phyloP scores from a whole-genome alignment of 805 yeast genomes.

The Cyberlindnera xishuangbannaensis region DNA sequence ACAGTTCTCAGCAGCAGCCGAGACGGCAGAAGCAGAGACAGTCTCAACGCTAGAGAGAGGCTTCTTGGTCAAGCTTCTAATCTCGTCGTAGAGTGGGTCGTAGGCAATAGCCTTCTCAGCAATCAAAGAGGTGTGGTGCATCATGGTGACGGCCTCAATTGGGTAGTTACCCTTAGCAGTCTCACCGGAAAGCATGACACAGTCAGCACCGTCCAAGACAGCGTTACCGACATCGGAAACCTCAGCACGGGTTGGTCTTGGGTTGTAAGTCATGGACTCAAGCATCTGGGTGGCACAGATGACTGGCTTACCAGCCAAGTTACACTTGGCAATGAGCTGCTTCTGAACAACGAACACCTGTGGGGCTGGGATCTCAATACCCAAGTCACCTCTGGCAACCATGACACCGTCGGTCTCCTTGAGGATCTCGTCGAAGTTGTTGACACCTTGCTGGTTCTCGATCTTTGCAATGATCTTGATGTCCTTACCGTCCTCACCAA shows the following conservation, averaged over 20 bases:
- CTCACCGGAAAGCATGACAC: slow-evolving; percentile 99
- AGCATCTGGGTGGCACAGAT: slow-evolving; percentile 99
- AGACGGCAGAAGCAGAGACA: slow-evolving; percentile 93
- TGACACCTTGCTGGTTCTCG: slow-evolving; percentile 99
- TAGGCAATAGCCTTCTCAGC: slow-evolving; percentile 97
- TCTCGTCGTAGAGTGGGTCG: slow-evolving; percentile 76
- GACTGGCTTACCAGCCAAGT: slow-evolving; percentile 98
- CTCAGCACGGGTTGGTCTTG: slow-evolving; percentile 99
- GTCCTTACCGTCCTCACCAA: slow-evolving; percentile 95
- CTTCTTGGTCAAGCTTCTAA: slow-evolving; percentile 76
- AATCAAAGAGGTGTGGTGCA: slow-evolving; percentile 94
- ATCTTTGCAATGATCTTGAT: slow-evolving; percentile 96
- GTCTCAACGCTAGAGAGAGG: slow-evolving; percentile 96
- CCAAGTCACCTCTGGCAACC: slow-evolving; percentile 99
- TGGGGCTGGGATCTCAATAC: slow-evolving; percentile 99
- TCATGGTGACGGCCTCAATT: slow-evolving; percentile 93
- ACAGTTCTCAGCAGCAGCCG: slow-evolving; percentile 92
- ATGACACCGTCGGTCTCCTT: slow-evolving; percentile 96
- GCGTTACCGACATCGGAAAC: slow-evolving; percentile 99
- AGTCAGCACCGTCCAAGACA: slow-evolving; percentile 98
- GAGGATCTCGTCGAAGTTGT: slow-evolving; percentile 97
- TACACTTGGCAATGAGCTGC: slow-evolving; percentile 98
- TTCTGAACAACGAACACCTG: slow-evolving; percentile 98
- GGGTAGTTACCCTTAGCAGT: slow-evolving; percentile 99
- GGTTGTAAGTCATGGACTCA: slow-evolving; percentile 99